A percentile compares a stretch with the other conserved stretches of the same genome.
Evolutionary conservation across 1,139 yeast species (phyloP).

Genomic region (Candida pseudocylindracea): DNA sequence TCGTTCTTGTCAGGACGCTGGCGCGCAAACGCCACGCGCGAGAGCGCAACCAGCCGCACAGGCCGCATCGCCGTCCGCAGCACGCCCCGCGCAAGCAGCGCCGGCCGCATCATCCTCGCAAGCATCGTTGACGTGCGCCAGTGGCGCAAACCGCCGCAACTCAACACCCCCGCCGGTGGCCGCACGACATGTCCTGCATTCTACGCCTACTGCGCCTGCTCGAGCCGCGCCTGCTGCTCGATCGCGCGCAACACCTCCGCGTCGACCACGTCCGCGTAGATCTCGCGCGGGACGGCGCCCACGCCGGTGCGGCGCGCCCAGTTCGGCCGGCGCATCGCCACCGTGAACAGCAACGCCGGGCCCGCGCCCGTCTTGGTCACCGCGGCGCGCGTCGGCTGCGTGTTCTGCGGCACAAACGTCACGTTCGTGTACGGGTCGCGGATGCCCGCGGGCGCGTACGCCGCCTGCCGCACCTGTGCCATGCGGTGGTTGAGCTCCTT

Average conservation of each 20-base stretch:
- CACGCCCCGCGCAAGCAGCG: no score
- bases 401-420: slow-evolving; percentile 43
- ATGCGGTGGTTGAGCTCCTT: slow-evolving; percentile 53
- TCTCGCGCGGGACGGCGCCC: slow-evolving; percentile 25
- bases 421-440: slow-evolving; percentile 75
- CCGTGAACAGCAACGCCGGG: background rate
- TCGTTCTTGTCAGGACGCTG: background rate
- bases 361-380: background rate
- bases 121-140: no score
- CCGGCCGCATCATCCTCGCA: no score
- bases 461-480: slow-evolving; percentile 29
- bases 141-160: no score
- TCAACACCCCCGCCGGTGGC: background rate
- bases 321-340: background rate
- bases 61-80: no score
- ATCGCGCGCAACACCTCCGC: slow-evolving; percentile 35
- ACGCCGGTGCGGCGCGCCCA: slow-evolving; percentile 27
- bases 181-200: no score
- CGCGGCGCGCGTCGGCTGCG: slow-evolving; percentile 41
- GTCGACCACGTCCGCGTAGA: slow-evolving; percentile 30
- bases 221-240: slow-evolving; percentile 2
- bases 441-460: slow-evolving; percentile 35
- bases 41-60: no score
- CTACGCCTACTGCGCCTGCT: no score
- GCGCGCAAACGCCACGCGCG: background rate